Base-by-base conservation (phyloP, 2,329 filamentous ascomycete species). In the Juglanconis oblonga region DNA sequence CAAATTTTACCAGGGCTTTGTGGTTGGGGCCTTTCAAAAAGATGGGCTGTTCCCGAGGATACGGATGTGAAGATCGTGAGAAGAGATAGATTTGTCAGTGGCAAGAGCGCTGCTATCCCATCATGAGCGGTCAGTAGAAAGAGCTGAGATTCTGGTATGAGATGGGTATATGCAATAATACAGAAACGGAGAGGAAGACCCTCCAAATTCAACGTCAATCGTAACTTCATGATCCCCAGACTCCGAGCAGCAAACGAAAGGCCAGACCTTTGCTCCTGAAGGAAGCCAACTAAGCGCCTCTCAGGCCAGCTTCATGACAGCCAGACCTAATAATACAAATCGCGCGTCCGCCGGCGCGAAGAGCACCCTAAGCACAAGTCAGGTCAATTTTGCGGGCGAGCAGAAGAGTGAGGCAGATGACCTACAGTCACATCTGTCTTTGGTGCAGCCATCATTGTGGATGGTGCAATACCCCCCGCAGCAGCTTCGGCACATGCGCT, bases 381-480 rank as follows among this genome's bases (percentile, higher is more conserved):
- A 58, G 10, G 47, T 14, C 1, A 31, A 13, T 17, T 32, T 11
- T 40, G 36, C 38, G 8, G 29, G 4, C n/a, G 36, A 29, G 33
- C 33, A 40, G 13, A 52, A n/a, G 32, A 76, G 9, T 48, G n/a
- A 36, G 17, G 2, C 10, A 32, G 17, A 32, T 13, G 17, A 33
- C 80, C 77, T 69, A 84, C 81, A 66, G 40, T 63, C 78, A 73
- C 40, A 81, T 87, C n/a, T 80, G 75, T 61, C 54, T 8, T 38
- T 24, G 11, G 88, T 90, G 45, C 89, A 94, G 14, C 91, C 90
- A 66, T 92, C 90, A 66, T 96, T 92, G 71, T 96, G 91, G 58
- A 88, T 81, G 62, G 89, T 82, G 72, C 93, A 97, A 72, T 96
- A 97, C 55, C 90, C 90, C 57, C 89, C 89, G 47, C 82, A 82